Evolutionary conservation across 2,329 filamentous ascomycete species (phyloP).

Genomic region (Alternaria arbusti): DNA sequence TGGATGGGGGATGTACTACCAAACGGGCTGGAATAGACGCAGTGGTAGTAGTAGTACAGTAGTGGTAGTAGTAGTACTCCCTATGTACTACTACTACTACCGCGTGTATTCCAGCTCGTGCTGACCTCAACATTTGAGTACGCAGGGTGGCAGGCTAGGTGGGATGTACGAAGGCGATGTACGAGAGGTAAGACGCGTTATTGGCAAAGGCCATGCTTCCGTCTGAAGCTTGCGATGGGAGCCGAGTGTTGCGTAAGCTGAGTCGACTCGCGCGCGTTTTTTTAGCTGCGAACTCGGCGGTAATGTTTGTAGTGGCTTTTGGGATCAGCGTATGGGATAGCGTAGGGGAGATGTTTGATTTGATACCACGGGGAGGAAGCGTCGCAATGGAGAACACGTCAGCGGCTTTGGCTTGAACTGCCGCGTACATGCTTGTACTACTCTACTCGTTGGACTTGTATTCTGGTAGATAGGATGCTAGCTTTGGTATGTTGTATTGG

Average conservation of each 20-base stretch:
- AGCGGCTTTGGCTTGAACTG: background rate
- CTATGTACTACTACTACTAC: too few species aligned
- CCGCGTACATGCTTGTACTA: background rate
- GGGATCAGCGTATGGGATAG: background rate
- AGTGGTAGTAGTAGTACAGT: too few species aligned
- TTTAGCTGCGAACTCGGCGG: too few species aligned
- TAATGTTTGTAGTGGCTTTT: background rate
- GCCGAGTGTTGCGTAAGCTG: background rate
- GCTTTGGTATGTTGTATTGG: background rate
- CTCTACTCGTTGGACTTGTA: fast-evolving
- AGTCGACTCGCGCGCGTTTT: too few species aligned
- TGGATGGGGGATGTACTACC: too few species aligned
- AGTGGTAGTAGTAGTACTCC: too few species aligned
- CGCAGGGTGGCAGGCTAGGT: background rate
- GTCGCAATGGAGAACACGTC: too few species aligned
- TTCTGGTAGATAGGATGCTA: background rate
- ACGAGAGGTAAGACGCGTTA: background rate
- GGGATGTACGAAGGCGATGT: background rate
- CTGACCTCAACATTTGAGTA: background rate
- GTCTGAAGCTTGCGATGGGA: too few species aligned
- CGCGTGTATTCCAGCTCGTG: background rate
- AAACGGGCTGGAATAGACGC: too few species aligned
- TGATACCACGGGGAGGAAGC: background rate
- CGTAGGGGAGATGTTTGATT: background rate
- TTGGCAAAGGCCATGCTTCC: too few species aligned